Conservation (phyloP, 305 asterid genomes). For the Fraxinus velutina region DNA sequence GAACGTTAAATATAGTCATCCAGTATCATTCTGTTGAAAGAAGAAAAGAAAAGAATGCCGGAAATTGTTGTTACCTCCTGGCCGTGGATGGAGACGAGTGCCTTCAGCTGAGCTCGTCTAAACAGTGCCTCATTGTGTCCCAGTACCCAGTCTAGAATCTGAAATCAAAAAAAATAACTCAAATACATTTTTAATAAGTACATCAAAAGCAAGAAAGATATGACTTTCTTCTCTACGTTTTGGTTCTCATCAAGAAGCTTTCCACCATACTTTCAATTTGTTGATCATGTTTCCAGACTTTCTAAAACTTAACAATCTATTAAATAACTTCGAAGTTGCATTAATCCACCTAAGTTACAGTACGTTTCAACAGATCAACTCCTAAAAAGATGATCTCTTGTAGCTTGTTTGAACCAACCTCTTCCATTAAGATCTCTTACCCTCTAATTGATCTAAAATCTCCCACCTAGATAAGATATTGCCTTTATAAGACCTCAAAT, state of each 20-base stretch:
- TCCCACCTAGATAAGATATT: not conserved
- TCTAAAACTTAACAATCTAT: not conserved
- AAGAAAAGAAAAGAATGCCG: not conserved
- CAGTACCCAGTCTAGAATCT: slow-evolving; percentile 79
- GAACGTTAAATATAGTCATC: not conserved
- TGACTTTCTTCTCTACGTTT: not conserved
- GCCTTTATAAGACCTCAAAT: not conserved
- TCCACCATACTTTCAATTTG: not conserved
- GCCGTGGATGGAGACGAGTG: slow-evolving; percentile 84
- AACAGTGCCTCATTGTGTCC: slow-evolving; percentile 88
- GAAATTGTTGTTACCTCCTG: slow-evolving; percentile 56
- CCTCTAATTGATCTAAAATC: not conserved
- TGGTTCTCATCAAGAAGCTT: not conserved
- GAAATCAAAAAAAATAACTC: slow-evolving; percentile 18
- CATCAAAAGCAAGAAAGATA: not conserved
- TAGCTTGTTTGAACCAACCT: not conserved
- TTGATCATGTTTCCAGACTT: not conserved
- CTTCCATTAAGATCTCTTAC: not conserved
- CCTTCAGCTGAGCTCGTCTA: slow-evolving; percentile 93
- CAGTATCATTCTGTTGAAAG: not conserved
- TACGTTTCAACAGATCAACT: not conserved
- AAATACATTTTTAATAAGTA: not conserved
- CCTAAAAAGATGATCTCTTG: not conserved
- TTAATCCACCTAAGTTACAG: not conserved
- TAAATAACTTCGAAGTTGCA: not conserved